These are phyloP conservation scores for Verruconis gallopava DNA, from an alignment of 2,329 filamentous ascomycete genomes.

Conservation along the genomic window DNA sequence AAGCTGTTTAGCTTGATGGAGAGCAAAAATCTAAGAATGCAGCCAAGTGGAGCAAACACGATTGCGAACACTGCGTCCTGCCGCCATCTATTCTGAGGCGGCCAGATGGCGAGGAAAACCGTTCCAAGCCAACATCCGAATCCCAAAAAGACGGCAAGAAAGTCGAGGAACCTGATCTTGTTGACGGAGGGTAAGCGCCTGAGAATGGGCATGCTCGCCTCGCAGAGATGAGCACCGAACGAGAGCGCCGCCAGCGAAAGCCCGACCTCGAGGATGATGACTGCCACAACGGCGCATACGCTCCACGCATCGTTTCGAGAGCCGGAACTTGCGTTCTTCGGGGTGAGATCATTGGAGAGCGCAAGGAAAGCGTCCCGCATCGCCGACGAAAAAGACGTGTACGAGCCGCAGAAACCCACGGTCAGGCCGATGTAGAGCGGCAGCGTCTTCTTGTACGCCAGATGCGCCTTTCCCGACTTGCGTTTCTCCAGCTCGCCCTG, in stretches of 20 bases:
- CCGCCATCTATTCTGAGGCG: constrained; percentile 64
- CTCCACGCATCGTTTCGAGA: constrained; percentile 61
- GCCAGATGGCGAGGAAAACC: constrained; percentile 56
- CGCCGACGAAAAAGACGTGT: constrained; percentile 82
- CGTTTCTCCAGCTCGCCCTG: not conserved
- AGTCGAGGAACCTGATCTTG: constrained; percentile 38
- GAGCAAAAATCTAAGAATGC: constrained; percentile 59
- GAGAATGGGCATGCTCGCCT: constrained; percentile 42
- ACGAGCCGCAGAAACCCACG: constrained; percentile 78
- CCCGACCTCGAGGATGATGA: constrained; percentile 58
- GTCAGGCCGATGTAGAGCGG: constrained; percentile 78
- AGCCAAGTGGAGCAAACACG: constrained; percentile 72
- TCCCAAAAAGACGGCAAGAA: constrained; percentile 53
- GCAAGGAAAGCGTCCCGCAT: constrained; percentile 70
- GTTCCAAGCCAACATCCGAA: constrained; percentile 66
- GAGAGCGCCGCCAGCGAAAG: constrained; percentile 58
- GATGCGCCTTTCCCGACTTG: not conserved
- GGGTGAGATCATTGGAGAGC: constrained; percentile 57
- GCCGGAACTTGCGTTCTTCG: constrained; percentile 28
- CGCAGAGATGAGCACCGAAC: constrained; percentile 62
- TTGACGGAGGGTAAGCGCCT: constrained; percentile 40
- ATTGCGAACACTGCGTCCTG: constrained; percentile 61
- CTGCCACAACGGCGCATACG: constrained; percentile 66
- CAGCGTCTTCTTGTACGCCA: constrained; percentile 59
- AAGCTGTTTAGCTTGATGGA: constrained; percentile 59